Conservation (phyloP, 768 basidiomycete species). For the Mycena alexandri region DNA sequence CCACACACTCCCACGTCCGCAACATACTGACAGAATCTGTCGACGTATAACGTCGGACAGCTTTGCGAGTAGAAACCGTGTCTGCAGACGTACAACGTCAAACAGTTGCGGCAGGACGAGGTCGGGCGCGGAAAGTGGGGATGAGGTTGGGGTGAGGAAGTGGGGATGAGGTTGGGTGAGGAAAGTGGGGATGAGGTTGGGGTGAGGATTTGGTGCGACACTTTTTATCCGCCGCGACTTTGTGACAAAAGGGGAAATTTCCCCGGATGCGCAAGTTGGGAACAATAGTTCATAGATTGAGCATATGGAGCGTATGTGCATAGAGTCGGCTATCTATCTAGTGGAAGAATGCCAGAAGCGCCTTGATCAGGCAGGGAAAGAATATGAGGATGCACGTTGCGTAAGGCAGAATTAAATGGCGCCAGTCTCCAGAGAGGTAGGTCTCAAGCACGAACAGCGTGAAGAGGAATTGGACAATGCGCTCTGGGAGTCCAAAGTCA, state of each 20-base stretch:
- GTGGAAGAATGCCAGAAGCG: constrained; percentile 15
- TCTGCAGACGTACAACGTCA: no score
- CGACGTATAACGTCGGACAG: constrained; percentile 15
- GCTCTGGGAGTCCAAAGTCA: no score
- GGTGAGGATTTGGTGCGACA: not conserved
- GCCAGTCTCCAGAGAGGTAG: no score
- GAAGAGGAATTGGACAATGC: no score
- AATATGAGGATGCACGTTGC: constrained; percentile 17
- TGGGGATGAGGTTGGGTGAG: no score
- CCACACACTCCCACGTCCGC: constrained; percentile 19
- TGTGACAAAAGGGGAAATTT: constrained; percentile 8
- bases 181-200: not conserved
- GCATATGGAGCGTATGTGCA: constrained; percentile 11
- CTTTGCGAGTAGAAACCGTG: not conserved
- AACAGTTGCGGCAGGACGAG: no score
- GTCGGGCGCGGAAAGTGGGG: no score
- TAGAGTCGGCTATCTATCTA: constrained; percentile 15
- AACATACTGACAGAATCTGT: constrained; percentile 3
- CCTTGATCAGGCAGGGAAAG: not conserved
- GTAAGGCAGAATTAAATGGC: constrained; percentile 23
- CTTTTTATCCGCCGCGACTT: constrained; percentile 9
- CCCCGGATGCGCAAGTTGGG: not conserved
- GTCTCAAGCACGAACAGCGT: no score
- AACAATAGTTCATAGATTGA: constrained; percentile 6
- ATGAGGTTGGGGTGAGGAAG: no score